Evolutionary conservation across 2,329 filamentous ascomycete genomes (phyloP), one percentile per base, ranked within the genome.

Genomic region (Ophiosphaerella narmari): DNA sequence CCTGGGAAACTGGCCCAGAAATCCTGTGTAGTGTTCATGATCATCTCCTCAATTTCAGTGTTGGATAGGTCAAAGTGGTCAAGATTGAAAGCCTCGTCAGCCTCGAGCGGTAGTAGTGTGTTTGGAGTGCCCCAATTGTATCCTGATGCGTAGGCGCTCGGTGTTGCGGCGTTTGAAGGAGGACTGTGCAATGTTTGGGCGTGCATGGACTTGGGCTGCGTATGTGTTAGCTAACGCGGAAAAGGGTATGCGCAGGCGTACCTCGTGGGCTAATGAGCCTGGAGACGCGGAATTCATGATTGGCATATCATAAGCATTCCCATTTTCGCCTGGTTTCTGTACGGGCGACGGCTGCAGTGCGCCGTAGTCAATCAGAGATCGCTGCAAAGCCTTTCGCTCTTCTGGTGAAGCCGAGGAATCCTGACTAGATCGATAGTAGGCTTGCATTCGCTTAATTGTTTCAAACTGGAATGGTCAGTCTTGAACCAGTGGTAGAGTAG

Each of bases 371-470:
- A 75, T 65, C 65, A 75, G 68, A 4, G 73, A 72, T 21, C 65
- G 68, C 11, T 66, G 63, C 12, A 75, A 62, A 0, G 64, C 71
- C 34, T 68, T 66, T 16, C 72, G 66, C 52, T 75, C 72, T 48
- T 73, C 70, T 2, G 66, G 71, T 3, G 68, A 72, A 7, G 71
- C 69, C 2, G 69, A 63, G 0, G 55, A 66, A 21, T 67, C 71
- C 49, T 74, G 69, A 3, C 66, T 67, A 7, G 68, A 71, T 39
- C 68, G 66, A 49, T 75, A 75, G 54, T 73, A 75, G 0, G 67
- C 72, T 39, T 74, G 72, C 73, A 75, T 75, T 50, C 72, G 72
- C 46, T 74, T 74, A 56, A 75, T 74, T 1, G 73, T 75, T 35
- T 75, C 71, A 29, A 72, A 74, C 71, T 74, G 24, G 7, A 7